These are phyloP conservation scores for Boletales sp. DNA, from an alignment of 768 basidiomycete genomes.

Conservation along the genomic window DNA sequence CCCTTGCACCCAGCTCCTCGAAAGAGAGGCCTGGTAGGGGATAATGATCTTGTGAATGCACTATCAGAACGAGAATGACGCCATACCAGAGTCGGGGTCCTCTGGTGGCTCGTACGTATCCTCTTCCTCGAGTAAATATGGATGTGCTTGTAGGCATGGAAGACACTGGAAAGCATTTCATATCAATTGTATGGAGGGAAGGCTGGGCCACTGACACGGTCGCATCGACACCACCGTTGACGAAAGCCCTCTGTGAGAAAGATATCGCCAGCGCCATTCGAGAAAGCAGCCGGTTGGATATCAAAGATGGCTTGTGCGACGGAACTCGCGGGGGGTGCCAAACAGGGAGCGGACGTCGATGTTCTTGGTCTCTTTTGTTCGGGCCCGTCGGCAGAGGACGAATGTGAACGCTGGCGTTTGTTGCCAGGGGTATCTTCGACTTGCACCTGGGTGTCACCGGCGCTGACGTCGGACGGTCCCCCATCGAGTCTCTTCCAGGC, in stretches of 20 bases:
- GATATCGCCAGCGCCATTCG: constrained; percentile 61
- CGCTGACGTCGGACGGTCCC: not conserved
- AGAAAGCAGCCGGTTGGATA: constrained; percentile 8
- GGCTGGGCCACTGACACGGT: constrained; percentile 38
- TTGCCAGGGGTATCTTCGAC: not conserved
- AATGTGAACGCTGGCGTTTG: constrained; percentile 44
- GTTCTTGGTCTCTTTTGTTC: constrained; percentile 44
- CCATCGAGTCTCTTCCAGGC: constrained; percentile 54
- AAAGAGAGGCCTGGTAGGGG: constrained; percentile 58
- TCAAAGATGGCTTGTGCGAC: constrained; percentile 45
- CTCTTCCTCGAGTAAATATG: constrained; percentile 71
- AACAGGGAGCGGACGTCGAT: constrained; percentile 41
- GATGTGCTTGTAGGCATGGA: constrained; percentile 46
- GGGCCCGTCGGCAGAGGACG: constrained; percentile 28
- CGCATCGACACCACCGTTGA: constrained; percentile 76
- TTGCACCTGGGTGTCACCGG: too few relatives aligned
- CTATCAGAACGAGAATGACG: not conserved
- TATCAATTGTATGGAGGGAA: not conserved
- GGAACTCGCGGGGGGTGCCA: constrained; percentile 50
- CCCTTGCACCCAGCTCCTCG: constrained; percentile 82
- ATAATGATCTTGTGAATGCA: not conserved
- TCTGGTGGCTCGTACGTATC: constrained; percentile 84
- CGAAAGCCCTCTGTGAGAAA: constrained; percentile 75
- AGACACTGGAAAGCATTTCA: constrained; percentile 48
- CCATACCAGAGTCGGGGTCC: constrained; percentile 77